A percentile compares a stretch with the other conserved stretches of the same genome.
Evolutionary conservation across 2,329 filamentous ascomycete genomes (phyloP).

Genomic region (Alternaria sp.): DNA sequence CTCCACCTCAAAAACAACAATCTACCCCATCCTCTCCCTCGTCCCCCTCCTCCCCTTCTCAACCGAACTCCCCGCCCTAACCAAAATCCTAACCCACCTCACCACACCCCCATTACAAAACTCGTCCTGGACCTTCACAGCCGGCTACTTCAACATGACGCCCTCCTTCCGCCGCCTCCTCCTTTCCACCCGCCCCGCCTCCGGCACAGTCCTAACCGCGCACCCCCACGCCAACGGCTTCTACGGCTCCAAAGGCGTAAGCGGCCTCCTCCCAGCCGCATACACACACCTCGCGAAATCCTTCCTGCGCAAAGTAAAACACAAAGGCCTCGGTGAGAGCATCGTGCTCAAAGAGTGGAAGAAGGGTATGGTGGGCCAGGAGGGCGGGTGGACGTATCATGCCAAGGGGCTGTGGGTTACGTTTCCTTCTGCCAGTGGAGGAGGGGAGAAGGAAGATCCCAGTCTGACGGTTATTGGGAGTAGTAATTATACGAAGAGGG

Average conservation of each 20-base stretch:
- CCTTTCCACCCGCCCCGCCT: slow-evolving; percentile 71
- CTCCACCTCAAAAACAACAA: slow-evolving; percentile 51
- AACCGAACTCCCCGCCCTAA: slow-evolving; percentile 86
- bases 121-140: slow-evolving; percentile 93
- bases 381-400: slow-evolving; percentile 94
- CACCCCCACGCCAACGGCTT: slow-evolving; percentile 95
- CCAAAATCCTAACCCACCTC: slow-evolving; percentile 75
- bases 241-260: slow-evolving; percentile 85
- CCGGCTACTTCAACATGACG: slow-evolving; percentile 97
- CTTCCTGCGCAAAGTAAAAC: slow-evolving; percentile 72
- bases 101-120: slow-evolving; percentile 67
- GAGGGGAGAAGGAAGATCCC: slow-evolving; percentile 57
- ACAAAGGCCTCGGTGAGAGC: slow-evolving; percentile 60
- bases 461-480: slow-evolving; percentile 85
- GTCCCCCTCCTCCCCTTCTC: slow-evolving; percentile 86
- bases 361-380: slow-evolving; percentile 77
- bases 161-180: slow-evolving; percentile 81
- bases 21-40: slow-evolving; percentile 88
- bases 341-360: slow-evolving; percentile 89
- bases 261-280: slow-evolving; percentile 86
- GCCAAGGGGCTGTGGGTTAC: slow-evolving; percentile 95
- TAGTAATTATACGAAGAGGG: slow-evolving; percentile 94
- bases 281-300: slow-evolving; percentile 87
- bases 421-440: slow-evolving; percentile 55
- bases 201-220: slow-evolving; percentile 87